A percentile compares a stretch with the other conserved stretches of the same genome.
These are phyloP conservation scores for Nitzschia palea DNA, from an alignment of 108 stramenopile genomes.

Conservation along the genomic window DNA sequence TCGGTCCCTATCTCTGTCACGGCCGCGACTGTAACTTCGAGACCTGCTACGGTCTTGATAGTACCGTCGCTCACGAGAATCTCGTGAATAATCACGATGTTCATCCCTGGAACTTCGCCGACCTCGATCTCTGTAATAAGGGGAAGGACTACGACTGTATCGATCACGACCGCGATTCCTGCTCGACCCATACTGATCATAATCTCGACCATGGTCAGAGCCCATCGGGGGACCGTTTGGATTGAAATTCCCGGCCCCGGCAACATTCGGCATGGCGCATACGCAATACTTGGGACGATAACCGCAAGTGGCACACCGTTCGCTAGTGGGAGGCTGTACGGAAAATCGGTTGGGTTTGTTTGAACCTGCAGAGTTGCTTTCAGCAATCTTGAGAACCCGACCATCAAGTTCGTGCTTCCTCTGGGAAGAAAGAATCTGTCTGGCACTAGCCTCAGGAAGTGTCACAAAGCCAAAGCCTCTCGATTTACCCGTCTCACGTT, in stretches of 20 bases:
- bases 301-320: constrained; percentile 75
- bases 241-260: constrained; percentile 34
- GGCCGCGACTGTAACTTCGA: constrained; percentile 35
- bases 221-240: constrained; percentile 34
- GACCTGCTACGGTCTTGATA: constrained; percentile 35
- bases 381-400: constrained; percentile 77
- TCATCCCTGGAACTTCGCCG: constrained; percentile 46
- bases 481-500: constrained; percentile 77
- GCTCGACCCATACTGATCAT: constrained; percentile 39
- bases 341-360: constrained; percentile 45
- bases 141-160: constrained; percentile 66
- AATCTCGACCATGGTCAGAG: constrained; percentile 37
- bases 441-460: constrained; percentile 64
- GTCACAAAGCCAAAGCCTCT: constrained; percentile 90
- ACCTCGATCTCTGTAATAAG: constrained; percentile 45
- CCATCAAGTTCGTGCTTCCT: constrained; percentile 76
- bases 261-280: constrained; percentile 52
- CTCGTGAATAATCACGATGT: constrained; percentile 24
- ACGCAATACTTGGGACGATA: constrained; percentile 86
- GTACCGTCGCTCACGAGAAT: constrained; percentile 29
- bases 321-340: constrained; percentile 32
- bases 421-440: constrained; percentile 56
- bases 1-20: constrained; percentile 37
- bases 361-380: constrained; percentile 80
- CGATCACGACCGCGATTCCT: constrained; percentile 47